Evolutionary conservation across 2,329 filamentous ascomycete species (phyloP).

Genomic region (Fusarium torulosum): DNA sequence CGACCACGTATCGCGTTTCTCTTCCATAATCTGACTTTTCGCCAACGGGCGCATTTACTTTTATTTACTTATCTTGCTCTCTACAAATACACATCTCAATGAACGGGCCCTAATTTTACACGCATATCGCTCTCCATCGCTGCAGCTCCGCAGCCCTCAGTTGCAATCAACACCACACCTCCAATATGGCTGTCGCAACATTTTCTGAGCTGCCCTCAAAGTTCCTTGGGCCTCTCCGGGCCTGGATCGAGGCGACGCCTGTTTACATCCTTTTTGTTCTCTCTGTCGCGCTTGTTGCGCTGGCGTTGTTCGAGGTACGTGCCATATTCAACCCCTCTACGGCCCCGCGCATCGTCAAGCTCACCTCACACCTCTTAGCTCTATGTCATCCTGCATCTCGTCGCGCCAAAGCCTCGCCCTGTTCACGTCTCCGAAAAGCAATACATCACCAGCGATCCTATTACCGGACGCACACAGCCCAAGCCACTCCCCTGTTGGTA

Average conservation of each 20-base stretch:
- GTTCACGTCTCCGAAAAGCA: constrained; percentile 84
- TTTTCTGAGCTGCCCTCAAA: constrained; percentile 52
- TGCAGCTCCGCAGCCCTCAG: constrained; percentile 26
- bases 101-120: constrained; percentile 6
- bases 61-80: background rate
- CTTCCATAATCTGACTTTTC: background rate
- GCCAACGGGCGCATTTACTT: constrained; percentile 17
- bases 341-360: constrained; percentile 17
- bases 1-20: constrained; percentile 22
- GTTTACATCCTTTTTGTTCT: constrained; percentile 55
- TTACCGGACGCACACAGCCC: constrained; percentile 55
- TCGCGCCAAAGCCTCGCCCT: constrained; percentile 84
- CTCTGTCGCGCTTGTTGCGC: constrained; percentile 50
- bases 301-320: constrained; percentile 57
- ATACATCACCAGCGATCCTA: constrained; percentile 80
- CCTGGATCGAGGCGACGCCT: constrained; percentile 55
- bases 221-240: constrained; percentile 53
- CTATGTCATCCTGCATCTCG: constrained; percentile 76
- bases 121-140: constrained; percentile 2
- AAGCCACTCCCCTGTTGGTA: constrained; percentile 86
- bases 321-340: background rate
- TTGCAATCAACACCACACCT: constrained; percentile 8
- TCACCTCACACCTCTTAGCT: constrained; percentile 52
- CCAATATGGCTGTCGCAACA: constrained; percentile 34
- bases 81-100: constrained; percentile 9